Evolutionary conservation across 176 grass and related monocot species (phyloP), one percentile per base, ranked within the genome.

Genomic region (Oryza australiensis): DNA sequence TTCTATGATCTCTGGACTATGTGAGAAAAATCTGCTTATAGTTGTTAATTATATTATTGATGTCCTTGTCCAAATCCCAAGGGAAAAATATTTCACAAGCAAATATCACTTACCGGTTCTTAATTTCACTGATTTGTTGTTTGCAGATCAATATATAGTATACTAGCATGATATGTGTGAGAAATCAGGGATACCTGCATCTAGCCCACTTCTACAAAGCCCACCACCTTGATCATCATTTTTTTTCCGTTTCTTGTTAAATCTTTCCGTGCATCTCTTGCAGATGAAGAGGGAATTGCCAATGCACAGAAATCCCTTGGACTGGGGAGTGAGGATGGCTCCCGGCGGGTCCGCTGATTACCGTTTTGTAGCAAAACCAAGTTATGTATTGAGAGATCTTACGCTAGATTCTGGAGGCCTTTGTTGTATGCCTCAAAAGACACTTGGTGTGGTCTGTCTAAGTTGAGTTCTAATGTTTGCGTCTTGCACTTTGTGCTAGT

Each of bases 221-320:
- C 7, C 20, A 78, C 37, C 20, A 40, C 28, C 5, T 64, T 87
- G 28, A 74, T 12, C 7, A 72, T 28, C 35, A 55, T 2, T 84
- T 62, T 13, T 15, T 22, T 12, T 33, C 3, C 26, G 4, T 13
- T 62, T 73, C 23, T 69, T 66, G 24, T 72, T 79, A 63, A 88
- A 43, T 77, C 29, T 72, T 82, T 30, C 18, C 15, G 12, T 43
- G 5, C 66, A 66, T 78, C 68, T 66, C 73, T 83, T 76, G 81
- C 86, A 97, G 94, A 92, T 11, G 90, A 92, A 76, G 93, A 95
- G 62, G 93, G 96, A 63, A 99, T 99, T 53, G 76, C 89, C 18
- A 90, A 92, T 86, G 96, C 96, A 28, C 96, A 99, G 74, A 95
- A 23, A 71, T 95, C 96, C 41, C 88, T 95, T 85, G 92, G 93